Conservation (phyloP, 345 rosid species). For the Conringia planisiliqua region DNA sequence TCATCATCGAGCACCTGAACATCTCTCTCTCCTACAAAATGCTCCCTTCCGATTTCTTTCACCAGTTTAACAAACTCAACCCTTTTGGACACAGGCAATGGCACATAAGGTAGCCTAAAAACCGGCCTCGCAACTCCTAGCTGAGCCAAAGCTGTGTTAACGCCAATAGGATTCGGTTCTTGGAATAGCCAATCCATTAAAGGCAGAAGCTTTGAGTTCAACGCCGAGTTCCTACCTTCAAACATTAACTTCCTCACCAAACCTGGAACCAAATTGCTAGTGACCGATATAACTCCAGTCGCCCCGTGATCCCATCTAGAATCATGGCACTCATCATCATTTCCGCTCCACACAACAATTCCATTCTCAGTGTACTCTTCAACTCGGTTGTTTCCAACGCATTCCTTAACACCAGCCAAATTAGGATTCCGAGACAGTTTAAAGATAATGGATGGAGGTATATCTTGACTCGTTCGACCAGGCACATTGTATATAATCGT, state of each 20-base stretch:
- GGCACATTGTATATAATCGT: slow-evolving; percentile 85
- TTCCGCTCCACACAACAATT: slow-evolving; percentile 82
- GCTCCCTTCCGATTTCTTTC: slow-evolving; percentile 58
- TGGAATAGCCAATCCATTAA: slow-evolving; percentile 69
- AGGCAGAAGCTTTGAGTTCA: slow-evolving; percentile 68
- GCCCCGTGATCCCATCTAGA: slow-evolving; percentile 77
- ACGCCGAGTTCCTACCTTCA: slow-evolving; percentile 52
- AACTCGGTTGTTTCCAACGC: slow-evolving; percentile 66
- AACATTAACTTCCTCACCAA: slow-evolving; percentile 62
- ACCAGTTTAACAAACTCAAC: slow-evolving; percentile 70
- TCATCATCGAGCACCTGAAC: slow-evolving; percentile 74
- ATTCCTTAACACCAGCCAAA: slow-evolving; percentile 77
- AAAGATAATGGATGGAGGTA: slow-evolving; percentile 57
- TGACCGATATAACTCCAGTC: slow-evolving; percentile 69
- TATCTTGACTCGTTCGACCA: slow-evolving; percentile 77
- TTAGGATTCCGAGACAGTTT: slow-evolving; percentile 54
- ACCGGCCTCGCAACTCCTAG: slow-evolving; percentile 80
- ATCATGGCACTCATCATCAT: slow-evolving; percentile 86
- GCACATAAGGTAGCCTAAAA: slow-evolving; percentile 77
- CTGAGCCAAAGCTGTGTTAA: slow-evolving; percentile 87
- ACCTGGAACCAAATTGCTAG: slow-evolving; percentile 73
- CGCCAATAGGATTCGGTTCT: slow-evolving; percentile 81
- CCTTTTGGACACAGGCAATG: slow-evolving; percentile 61
- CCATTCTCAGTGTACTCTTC: slow-evolving; percentile 58
- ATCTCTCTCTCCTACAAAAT: slow-evolving; percentile 72